These are phyloP conservation scores for Mycena albidolilacea DNA, from an alignment of 768 basidiomycete species.

Conservation along the genomic window DNA sequence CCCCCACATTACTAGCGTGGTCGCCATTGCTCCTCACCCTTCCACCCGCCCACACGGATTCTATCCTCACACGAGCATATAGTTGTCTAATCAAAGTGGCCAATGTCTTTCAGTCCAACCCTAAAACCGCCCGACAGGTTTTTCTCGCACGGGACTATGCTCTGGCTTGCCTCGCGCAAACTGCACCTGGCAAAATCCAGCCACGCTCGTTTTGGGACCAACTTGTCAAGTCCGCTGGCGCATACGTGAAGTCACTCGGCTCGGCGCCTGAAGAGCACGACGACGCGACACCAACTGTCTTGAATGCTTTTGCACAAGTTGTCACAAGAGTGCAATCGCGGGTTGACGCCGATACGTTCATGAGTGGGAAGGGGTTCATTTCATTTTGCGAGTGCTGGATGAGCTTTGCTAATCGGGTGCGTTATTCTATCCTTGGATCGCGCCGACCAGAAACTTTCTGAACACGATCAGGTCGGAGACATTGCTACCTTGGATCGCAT, in stretches of 20 bases:
- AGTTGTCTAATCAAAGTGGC: slow-evolving; percentile 63
- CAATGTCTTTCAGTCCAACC: slow-evolving; percentile 40
- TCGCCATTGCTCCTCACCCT: slow-evolving; percentile 58
- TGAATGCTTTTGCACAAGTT: slow-evolving; percentile 60
- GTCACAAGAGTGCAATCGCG: slow-evolving; percentile 57
- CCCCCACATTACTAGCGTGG: slow-evolving; percentile 67
- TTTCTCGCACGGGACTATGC: slow-evolving; percentile 62
- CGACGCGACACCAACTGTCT: slow-evolving; percentile 54
- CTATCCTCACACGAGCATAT: slow-evolving; percentile 73
- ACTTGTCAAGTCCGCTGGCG: slow-evolving; percentile 61
- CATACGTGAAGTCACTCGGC: slow-evolving; percentile 58
- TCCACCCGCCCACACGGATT: slow-evolving; percentile 69
- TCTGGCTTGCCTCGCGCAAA: slow-evolving; percentile 61
- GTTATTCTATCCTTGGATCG: slow-evolving; percentile 35
- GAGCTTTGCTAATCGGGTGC: slow-evolving; percentile 74
- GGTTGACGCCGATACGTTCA: slow-evolving; percentile 55
- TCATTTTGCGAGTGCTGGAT: slow-evolving; percentile 83
- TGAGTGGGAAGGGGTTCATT: slow-evolving; percentile 67
- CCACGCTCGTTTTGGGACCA: slow-evolving; percentile 82
- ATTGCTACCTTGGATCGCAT: slow-evolving; percentile 64
- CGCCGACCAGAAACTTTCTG: not conserved
- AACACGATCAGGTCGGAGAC: slow-evolving; percentile 60
- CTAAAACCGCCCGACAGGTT: slow-evolving; percentile 47
- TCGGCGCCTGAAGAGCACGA: slow-evolving; percentile 45
- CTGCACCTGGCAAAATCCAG: slow-evolving; percentile 63